A percentile compares a stretch with the other conserved stretches of the same genome.
phyloP scores from a whole-genome alignment of 2,329 filamentous ascomycete species.

The Aaosphaeria pasadenensis region DNA sequence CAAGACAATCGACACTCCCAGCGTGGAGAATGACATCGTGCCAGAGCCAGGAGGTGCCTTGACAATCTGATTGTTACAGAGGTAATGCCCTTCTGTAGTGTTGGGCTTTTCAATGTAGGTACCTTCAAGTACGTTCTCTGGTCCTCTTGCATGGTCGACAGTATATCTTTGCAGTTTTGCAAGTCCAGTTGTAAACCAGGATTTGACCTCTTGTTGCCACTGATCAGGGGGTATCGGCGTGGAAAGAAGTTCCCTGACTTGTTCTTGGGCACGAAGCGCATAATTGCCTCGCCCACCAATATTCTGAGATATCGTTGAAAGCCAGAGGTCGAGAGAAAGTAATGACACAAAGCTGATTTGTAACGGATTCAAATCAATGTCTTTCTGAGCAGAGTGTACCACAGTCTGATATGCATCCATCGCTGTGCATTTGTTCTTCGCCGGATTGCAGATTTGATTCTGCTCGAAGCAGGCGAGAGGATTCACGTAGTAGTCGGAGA shows the following conservation, averaged over 20 bases:
- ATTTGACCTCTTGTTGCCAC: constrained; percentile 5
- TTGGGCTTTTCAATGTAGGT: constrained; percentile 2
- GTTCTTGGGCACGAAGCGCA: constrained; percentile 5
- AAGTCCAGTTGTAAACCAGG: constrained; percentile 5
- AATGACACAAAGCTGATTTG: constrained; percentile 3
- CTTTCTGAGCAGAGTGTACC: neutral
- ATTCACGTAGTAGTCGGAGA: constrained; percentile 4
- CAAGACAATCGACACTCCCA: constrained; percentile 7
- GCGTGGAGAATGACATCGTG: constrained; percentile 4
- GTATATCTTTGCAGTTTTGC: constrained; percentile 3
- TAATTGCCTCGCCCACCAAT: constrained; percentile 6
- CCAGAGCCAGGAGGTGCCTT: constrained; percentile 3
- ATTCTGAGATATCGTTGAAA: constrained; percentile 4
- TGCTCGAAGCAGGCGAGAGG: constrained; percentile 6
- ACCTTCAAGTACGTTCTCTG: constrained; percentile 2
- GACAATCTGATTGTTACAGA: constrained; percentile 4
- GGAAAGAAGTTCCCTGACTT: neutral
- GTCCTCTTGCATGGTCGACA: constrained; percentile 6
- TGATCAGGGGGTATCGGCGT: constrained; percentile 2
- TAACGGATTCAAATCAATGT: constrained; percentile 3
- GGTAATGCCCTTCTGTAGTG: constrained; percentile 1
- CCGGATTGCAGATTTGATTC: constrained; percentile 9
- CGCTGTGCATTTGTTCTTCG: constrained; percentile 2
- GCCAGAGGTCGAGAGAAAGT: constrained; percentile 1
- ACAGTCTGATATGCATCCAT: neutral